Percentiles rank a stretch among this genome's conserved stretches.
phyloP scores from a whole-genome alignment of 2,329 filamentous ascomycete species.

The Aphanoascus verrucosus region DNA sequence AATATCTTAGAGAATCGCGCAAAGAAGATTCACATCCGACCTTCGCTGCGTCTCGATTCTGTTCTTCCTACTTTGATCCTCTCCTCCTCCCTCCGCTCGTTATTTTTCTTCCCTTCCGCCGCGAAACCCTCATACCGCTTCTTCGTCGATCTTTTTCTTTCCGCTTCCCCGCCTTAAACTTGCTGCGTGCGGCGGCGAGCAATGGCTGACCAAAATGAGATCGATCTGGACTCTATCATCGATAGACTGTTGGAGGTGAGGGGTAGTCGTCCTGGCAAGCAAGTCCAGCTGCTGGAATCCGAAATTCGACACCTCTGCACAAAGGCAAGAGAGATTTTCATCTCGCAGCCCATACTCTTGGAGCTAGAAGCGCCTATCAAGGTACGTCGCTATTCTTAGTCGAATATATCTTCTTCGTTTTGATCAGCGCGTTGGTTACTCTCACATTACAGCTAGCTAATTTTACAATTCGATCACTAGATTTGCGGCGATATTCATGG shows the following conservation, averaged over 20 bases:
- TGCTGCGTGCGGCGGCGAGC: constrained; percentile 32
- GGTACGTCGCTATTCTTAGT: constrained; percentile 45
- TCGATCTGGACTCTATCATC: constrained; percentile 99
- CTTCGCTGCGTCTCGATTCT: neutral
- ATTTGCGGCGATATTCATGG: constrained; percentile 99
- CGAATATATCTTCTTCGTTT: constrained; percentile 4
- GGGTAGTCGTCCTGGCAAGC: constrained; percentile 94
- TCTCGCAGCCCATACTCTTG: constrained; percentile 93
- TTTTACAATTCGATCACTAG: constrained; percentile 39
- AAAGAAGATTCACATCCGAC: neutral
- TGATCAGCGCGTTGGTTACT: constrained; percentile 6
- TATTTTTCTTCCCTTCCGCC: constrained; percentile 19
- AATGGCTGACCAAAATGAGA: constrained; percentile 74
- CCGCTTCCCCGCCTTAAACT: constrained; percentile 10
- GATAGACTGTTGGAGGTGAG: constrained; percentile 94
- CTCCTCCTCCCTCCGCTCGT: constrained; percentile 16
- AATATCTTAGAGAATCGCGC: neutral
- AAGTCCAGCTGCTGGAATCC: constrained; percentile 90
- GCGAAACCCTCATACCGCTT: constrained; percentile 11
- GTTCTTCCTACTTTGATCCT: neutral
- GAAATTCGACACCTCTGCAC: constrained; percentile 97
- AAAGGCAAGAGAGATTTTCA: constrained; percentile 98
- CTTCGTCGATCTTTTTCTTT: constrained; percentile 20
- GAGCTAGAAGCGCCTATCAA: constrained; percentile 98
- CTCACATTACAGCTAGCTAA: neutral